These are phyloP conservation scores for Misopates orontium DNA, from an alignment of 257 asterid genomes.

Conservation along the genomic window DNA sequence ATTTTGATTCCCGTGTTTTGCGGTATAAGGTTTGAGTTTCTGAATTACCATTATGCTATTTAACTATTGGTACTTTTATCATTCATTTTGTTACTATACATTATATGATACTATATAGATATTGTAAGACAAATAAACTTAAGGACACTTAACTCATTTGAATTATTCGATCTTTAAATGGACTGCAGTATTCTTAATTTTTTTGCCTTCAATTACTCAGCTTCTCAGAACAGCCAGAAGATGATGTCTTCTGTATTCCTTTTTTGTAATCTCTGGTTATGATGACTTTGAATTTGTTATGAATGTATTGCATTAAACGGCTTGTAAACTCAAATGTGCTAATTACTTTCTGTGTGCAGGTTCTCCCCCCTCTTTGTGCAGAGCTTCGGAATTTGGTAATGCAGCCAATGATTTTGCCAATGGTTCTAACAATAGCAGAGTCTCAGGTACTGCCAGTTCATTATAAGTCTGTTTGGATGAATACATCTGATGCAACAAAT, in stretches of 20 bases:
- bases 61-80: slow-evolving; percentile 8
- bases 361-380: slow-evolving; percentile 99
- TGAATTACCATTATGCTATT: slow-evolving; percentile 23
- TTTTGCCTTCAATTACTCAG: background rate
- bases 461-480: slow-evolving; percentile 27
- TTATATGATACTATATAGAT: slow-evolving; percentile 5
- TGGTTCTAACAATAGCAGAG: slow-evolving; percentile 97
- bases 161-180: background rate
- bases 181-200: background rate
- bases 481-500: slow-evolving; percentile 9
- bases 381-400: slow-evolving; percentile 97
- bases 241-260: slow-evolving; percentile 14
- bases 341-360: slow-evolving; percentile 51
- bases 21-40: slow-evolving; percentile 83
- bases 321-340: slow-evolving; percentile 26
- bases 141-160: slow-evolving; percentile 16
- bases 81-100: slow-evolving; percentile 7
- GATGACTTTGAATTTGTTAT: slow-evolving; percentile 22
- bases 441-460: slow-evolving; percentile 69
- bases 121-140: background rate
- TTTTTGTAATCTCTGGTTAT: slow-evolving; percentile 13
- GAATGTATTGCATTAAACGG: slow-evolving; percentile 29
- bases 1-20: slow-evolving; percentile 92
- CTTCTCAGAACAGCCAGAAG: slow-evolving; percentile 9
- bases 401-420: slow-evolving; percentile 99